A percentile compares a stretch with the other conserved stretches of the same genome.
These are phyloP conservation scores for Penicillium sp. DNA, from an alignment of 2,329 filamentous ascomycete genomes.

Conservation along the genomic window DNA sequence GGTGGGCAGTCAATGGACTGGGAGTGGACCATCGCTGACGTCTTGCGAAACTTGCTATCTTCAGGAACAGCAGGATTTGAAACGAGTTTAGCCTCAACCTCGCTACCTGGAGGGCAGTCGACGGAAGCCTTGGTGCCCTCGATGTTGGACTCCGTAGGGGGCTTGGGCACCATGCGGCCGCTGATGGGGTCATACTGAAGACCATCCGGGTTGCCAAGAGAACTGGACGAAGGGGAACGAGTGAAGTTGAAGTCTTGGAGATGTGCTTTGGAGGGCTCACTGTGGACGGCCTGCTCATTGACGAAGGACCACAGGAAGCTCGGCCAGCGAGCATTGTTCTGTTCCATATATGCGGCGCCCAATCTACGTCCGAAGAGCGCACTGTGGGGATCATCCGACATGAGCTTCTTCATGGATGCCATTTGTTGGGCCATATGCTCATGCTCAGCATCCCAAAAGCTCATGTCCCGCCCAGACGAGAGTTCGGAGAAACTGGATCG, in stretches of 20 bases:
- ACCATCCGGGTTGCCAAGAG: slow-evolving; percentile 5
- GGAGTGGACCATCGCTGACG: neutral
- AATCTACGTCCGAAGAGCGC: slow-evolving; percentile 45
- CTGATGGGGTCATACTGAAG: slow-evolving; percentile 49
- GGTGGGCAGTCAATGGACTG: slow-evolving; percentile 11
- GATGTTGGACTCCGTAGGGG: neutral
- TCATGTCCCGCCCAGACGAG: slow-evolving; percentile 9
- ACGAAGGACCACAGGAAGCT: slow-evolving; percentile 37
- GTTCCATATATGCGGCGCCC: slow-evolving; percentile 24
- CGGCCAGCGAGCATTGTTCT: slow-evolving; percentile 30
- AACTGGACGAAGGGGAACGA: slow-evolving; percentile 2
- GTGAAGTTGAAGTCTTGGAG: slow-evolving; percentile 8
- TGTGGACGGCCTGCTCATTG: slow-evolving; percentile 2
- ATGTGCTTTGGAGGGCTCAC: slow-evolving; percentile 7
- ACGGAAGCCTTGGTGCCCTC: neutral
- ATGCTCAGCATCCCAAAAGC: slow-evolving; percentile 27
- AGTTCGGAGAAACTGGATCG: slow-evolving; percentile 15
- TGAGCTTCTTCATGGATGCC: slow-evolving; percentile 38
- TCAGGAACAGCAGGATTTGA: slow-evolving; percentile 7
- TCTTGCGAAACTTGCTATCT: slow-evolving; percentile 11
- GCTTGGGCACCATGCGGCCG: slow-evolving; percentile 43
- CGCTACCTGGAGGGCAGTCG: slow-evolving; percentile 7
- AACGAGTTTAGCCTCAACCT: slow-evolving; percentile 16
- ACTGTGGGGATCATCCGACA: slow-evolving; percentile 45
- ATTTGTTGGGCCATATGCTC: slow-evolving; percentile 36